Percentiles rank a stretch among this genome's conserved stretches.
Conservation (phyloP, 2,329 filamentous ascomycete species). For the Diaporthe aspalathi region DNA sequence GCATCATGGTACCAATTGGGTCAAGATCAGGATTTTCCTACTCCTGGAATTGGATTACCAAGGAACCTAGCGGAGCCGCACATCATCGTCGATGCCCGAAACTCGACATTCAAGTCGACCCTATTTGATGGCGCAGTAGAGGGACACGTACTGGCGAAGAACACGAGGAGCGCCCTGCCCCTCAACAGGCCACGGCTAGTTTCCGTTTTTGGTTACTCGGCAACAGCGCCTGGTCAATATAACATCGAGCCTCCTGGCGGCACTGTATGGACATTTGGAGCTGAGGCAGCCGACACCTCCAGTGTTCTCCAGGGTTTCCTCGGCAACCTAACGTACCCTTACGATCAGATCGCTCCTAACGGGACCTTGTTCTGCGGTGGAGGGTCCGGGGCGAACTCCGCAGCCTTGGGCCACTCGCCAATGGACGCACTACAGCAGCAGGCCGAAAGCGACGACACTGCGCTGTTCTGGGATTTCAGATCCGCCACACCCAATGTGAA, state of each 20-base stretch:
- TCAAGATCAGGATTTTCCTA: slow-evolving; percentile 60
- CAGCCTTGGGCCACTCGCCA: slow-evolving; percentile 60
- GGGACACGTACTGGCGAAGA: slow-evolving; percentile 74
- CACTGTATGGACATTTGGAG: slow-evolving; percentile 54
- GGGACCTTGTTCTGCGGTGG: slow-evolving; percentile 59
- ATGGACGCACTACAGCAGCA: slow-evolving; percentile 65
- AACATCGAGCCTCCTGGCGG: slow-evolving; percentile 48
- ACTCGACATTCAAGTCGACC: slow-evolving; percentile 54
- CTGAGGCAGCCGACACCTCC: slow-evolving; percentile 51
- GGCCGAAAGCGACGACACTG: slow-evolving; percentile 66
- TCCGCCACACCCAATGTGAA: slow-evolving; percentile 61
- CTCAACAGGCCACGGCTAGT: slow-evolving; percentile 62
- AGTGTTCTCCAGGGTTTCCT: slow-evolving; percentile 49
- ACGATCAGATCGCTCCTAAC: slow-evolving; percentile 51
- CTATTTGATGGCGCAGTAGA: slow-evolving; percentile 69
- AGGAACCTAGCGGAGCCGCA: slow-evolving; percentile 61
- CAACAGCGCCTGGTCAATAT: slow-evolving; percentile 57
- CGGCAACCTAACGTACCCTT: slow-evolving; percentile 37
- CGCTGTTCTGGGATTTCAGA: slow-evolving; percentile 69
- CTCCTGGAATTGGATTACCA: slow-evolving; percentile 64
- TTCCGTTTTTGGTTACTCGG: slow-evolving; percentile 73
- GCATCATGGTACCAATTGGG: slow-evolving; percentile 68
- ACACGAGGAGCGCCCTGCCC: slow-evolving; percentile 65
- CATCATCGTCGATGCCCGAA: slow-evolving; percentile 63
- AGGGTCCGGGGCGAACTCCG: slow-evolving; percentile 55